phyloP scores from a whole-genome alignment of 305 asterid species.

The Fraxinus greggii region DNA sequence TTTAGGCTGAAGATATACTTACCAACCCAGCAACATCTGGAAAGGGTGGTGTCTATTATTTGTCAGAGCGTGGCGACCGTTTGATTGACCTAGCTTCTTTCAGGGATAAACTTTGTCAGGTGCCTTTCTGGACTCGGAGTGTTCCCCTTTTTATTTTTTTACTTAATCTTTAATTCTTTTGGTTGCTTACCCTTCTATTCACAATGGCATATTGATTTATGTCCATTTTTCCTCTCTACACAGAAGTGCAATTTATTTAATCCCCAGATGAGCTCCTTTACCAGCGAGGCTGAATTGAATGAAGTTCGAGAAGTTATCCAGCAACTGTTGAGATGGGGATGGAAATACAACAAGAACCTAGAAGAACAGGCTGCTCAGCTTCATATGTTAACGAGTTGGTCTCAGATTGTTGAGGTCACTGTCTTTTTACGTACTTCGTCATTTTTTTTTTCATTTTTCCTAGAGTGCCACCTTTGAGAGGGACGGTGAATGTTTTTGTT shows the following conservation, averaged over 20 bases:
- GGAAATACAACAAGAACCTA: slow-evolving; percentile 90
- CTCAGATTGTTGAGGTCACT: slow-evolving; percentile 89
- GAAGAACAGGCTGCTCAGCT: slow-evolving; percentile 99
- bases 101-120: slow-evolving; percentile 96
- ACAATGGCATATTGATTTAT: slow-evolving; percentile 9
- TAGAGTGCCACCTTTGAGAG: not conserved
- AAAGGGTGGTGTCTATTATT: slow-evolving; percentile 69
- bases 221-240: slow-evolving; percentile 9
- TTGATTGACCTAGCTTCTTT: slow-evolving; percentile 77
- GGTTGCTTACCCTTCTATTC: slow-evolving; percentile 13
- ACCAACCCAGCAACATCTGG: slow-evolving; percentile 53
- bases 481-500: slow-evolving; percentile 1
- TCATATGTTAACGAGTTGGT: slow-evolving; percentile 95
- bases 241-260: slow-evolving; percentile 67
- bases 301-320: slow-evolving; percentile 77
- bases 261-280: slow-evolving; percentile 60
- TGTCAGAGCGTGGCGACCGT: slow-evolving; percentile 94
- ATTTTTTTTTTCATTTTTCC: slow-evolving; percentile 1
- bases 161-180: slow-evolving; percentile 21
- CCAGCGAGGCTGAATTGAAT: slow-evolving; percentile 74
- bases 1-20: slow-evolving; percentile 88
- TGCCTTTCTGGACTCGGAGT: slow-evolving; percentile 22
- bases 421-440: slow-evolving; percentile 25
- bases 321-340: slow-evolving; percentile 87
- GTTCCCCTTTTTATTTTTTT: not conserved